These are phyloP conservation scores for Clohesyomyces aquaticus DNA, from an alignment of 495 filamentous ascomycete genomes.

Conservation along the genomic window DNA sequence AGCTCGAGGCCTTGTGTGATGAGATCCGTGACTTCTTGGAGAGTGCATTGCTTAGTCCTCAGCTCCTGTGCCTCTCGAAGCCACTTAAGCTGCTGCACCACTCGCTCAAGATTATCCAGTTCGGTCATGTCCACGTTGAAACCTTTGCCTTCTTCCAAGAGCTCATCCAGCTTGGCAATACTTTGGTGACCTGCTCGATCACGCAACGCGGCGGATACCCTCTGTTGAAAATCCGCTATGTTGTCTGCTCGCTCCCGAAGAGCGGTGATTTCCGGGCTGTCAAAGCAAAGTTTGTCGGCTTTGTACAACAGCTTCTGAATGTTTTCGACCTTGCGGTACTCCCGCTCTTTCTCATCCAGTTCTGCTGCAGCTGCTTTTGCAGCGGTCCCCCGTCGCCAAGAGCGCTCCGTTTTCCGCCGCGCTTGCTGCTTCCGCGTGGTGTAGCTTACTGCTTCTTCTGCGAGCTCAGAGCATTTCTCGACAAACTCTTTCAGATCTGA, in stretches of 20 bases:
- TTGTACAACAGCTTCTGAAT: slow-evolving; percentile 81
- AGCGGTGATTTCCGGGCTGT: slow-evolving; percentile 87
- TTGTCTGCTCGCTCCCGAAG: slow-evolving; percentile 85
- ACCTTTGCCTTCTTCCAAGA: slow-evolving; percentile 81
- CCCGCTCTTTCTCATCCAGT: slow-evolving; percentile 84
- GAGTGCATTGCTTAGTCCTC: slow-evolving; percentile 63
- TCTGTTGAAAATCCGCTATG: slow-evolving; percentile 83
- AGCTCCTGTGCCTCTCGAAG: slow-evolving; percentile 59
- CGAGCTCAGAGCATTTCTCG: slow-evolving; percentile 95
- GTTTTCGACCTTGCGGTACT: slow-evolving; percentile 87
- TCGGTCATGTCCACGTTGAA: slow-evolving; percentile 97
- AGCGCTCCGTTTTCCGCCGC: slow-evolving; percentile 94
- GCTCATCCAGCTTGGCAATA: slow-evolving; percentile 79
- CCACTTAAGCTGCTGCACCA: slow-evolving; percentile 88
- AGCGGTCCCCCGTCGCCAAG: slow-evolving; percentile 71
- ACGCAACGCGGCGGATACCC: slow-evolving; percentile 69
- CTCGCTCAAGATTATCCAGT: slow-evolving; percentile 77
- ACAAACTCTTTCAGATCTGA: slow-evolving; percentile 84
- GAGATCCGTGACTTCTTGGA: slow-evolving; percentile 77
- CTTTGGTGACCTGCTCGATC: slow-evolving; percentile 57
- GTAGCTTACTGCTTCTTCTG: slow-evolving; percentile 96
- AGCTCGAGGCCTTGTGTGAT: slow-evolving; percentile 76
- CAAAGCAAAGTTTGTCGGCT: slow-evolving; percentile 89
- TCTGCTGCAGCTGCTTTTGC: slow-evolving; percentile 67
- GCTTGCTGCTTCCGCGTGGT: slow-evolving; percentile 98